Evolutionary conservation across 2,329 filamentous ascomycete species (phyloP).

Genomic region (Fusarium dlaminii): DNA sequence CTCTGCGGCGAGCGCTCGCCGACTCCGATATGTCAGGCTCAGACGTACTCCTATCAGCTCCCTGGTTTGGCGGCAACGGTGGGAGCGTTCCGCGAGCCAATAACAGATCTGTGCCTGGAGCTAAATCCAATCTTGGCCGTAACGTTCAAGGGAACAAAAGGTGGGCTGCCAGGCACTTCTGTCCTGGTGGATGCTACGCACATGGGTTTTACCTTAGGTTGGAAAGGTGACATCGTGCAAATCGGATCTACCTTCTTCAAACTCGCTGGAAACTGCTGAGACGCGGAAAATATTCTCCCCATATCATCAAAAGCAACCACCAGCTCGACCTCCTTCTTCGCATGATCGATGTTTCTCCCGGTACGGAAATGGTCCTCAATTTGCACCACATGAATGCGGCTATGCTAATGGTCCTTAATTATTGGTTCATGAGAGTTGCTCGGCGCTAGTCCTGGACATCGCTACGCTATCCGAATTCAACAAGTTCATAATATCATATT

Average conservation of each 20-base stretch:
- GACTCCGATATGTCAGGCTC: slow-evolving; percentile 6
- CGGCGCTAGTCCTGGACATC: slow-evolving; percentile 3
- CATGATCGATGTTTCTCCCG: background rate
- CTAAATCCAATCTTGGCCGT: slow-evolving; percentile 41
- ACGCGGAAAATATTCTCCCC: slow-evolving; percentile 31
- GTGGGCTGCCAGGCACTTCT: slow-evolving; percentile 21
- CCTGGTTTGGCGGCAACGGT: slow-evolving; percentile 22
- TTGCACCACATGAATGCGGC: background rate
- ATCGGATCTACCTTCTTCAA: slow-evolving; percentile 38
- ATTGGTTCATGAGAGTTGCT: background rate
- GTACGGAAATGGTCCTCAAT: background rate
- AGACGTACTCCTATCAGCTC: slow-evolving; percentile 19
- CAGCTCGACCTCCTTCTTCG: slow-evolving; percentile 5
- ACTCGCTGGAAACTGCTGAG: slow-evolving; percentile 19
- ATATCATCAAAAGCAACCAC: slow-evolving; percentile 14
- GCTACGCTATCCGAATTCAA: slow-evolving; percentile 19
- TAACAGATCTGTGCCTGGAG: slow-evolving; percentile 51
- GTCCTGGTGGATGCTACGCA: slow-evolving; percentile 6
- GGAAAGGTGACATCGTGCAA: slow-evolving; percentile 40
- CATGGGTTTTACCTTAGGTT: slow-evolving; percentile 22
- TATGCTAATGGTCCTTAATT: background rate
- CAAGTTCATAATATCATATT: slow-evolving; percentile 7
- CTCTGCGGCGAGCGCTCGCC: slow-evolving; percentile 24
- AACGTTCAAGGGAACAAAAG: slow-evolving; percentile 21
- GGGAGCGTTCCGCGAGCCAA: slow-evolving; percentile 51